Evolutionary conservation across 2,329 filamentous ascomycete species (phyloP), one percentile per base, ranked within the genome.

Genomic region (Aspergillus chevalieri): DNA sequence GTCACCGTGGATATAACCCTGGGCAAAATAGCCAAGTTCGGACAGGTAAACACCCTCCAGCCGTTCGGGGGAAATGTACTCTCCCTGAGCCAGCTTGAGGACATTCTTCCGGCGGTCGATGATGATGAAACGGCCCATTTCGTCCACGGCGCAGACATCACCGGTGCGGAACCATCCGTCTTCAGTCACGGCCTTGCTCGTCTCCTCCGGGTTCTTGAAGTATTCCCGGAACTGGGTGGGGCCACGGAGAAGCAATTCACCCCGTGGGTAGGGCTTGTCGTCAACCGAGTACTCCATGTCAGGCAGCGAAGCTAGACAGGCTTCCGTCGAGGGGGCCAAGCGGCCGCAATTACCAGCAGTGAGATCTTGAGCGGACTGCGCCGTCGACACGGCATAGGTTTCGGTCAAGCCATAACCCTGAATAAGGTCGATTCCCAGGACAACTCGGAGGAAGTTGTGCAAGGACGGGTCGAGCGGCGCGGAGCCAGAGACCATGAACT

Each of bases 91-190:
- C 49, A 98, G 82, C 80, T 98, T 98, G 66, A 98, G 83, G n/a
- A 98, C 89, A 72, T 97, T 97, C 86, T 98, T 98, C 74, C 90
- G 86, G 62, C 93, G 90, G 71, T 98, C 93, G 62, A 98, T 86
- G 70, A 98, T 95, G 71, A 82, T 84, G 77, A 97, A 86, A 52
- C 91, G 88, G 54, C 93, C 93, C 64, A 87, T 71, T 58, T 84
- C 83, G 70, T 98, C 93, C 21, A 98, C 78, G 56, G 84, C 81
- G 64, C 84, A 89, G 57, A 98, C 92, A 63, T 98, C 93, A 48
- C 93, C 93, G 0, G 90, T 96, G 67, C 87, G 87, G 81, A 98
- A 97, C 93, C 93, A 98, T 53, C 93, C 93, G 57, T 96, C 90
- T 28, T 85, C 76, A 7, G 92, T 89, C 43, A 97, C 77, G 0